phyloP scores from a whole-genome alignment of 768 basidiomycete species.

The Trametes villosa region DNA sequence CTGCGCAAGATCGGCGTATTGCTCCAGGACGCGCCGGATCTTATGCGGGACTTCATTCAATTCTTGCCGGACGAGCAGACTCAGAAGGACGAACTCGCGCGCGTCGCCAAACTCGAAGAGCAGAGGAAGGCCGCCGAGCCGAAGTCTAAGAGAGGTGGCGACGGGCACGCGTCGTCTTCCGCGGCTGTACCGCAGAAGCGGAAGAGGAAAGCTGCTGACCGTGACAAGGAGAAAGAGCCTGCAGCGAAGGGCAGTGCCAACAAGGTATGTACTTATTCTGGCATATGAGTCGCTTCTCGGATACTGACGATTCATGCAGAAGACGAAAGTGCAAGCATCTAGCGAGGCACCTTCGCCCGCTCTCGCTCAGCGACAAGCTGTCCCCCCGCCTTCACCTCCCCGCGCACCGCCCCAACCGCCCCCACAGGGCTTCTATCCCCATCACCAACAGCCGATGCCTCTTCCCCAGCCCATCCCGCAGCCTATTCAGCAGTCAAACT shows the following conservation, averaged over 20 bases:
- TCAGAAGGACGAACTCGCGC: slow-evolving; percentile 28
- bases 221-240: slow-evolving; percentile 41
- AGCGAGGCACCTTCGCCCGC: slow-evolving; percentile 34
- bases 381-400: slow-evolving; percentile 34
- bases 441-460: slow-evolving; percentile 20
- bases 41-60: slow-evolving; percentile 72
- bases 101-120: slow-evolving; percentile 29
- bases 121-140: slow-evolving; percentile 35
- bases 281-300: no score
- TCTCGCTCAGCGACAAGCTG: slow-evolving; percentile 32
- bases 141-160: slow-evolving; percentile 38
- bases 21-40: slow-evolving; percentile 77
- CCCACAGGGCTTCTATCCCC: slow-evolving; percentile 18
- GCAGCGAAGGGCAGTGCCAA: slow-evolving; percentile 27
- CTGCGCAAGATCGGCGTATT: slow-evolving; percentile 67
- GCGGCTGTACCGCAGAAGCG: slow-evolving; percentile 63
- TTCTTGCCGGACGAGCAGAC: slow-evolving; percentile 61
- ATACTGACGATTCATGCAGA: slow-evolving; percentile 3
- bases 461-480: slow-evolving; percentile 20
- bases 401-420: slow-evolving; percentile 26
- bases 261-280: slow-evolving; percentile 27
- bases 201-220: slow-evolving; percentile 63
- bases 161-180: slow-evolving; percentile 43
- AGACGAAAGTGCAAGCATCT: slow-evolving; percentile 34
- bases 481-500: slow-evolving; percentile 21